A percentile compares a stretch with the other conserved stretches of the same genome.
These are phyloP conservation scores for Ballota nigra DNA, from an alignment of 257 asterid species.

Conservation along the genomic window DNA sequence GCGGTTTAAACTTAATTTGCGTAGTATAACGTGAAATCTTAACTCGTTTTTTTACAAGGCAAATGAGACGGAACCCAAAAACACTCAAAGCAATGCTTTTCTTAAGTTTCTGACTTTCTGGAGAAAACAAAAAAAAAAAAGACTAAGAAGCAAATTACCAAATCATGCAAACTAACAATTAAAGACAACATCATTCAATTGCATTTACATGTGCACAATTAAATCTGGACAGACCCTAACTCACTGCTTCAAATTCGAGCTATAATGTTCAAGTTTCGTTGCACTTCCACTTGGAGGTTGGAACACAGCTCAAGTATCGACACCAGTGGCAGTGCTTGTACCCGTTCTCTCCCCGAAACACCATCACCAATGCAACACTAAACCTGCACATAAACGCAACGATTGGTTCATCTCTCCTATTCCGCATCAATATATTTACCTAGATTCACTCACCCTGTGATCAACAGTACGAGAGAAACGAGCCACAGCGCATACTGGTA, in stretches of 20 bases:
- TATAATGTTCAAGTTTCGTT: constrained; percentile 20
- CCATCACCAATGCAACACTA: constrained; percentile 58
- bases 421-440: too few relatives aligned
- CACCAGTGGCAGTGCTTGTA: constrained; percentile 84
- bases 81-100: not conserved
- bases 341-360: constrained; percentile 72
- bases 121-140: not conserved
- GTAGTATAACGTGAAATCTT: not conserved
- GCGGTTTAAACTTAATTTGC: too few relatives aligned
- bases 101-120: not conserved
- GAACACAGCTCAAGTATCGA: constrained; percentile 67
- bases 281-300: constrained; percentile 79
- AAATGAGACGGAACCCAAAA: not conserved
- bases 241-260: not conserved
- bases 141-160: not conserved
- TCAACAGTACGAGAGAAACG: constrained; percentile 50
- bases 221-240: constrained; percentile 5
- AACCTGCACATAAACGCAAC: constrained; percentile 44
- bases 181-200: not conserved
- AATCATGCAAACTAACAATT: not conserved
- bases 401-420: not conserved
- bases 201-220: constrained; percentile 20
- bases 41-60: not conserved
- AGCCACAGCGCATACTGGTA: constrained; percentile 64
- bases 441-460: constrained; percentile 55